Conservation (phyloP, 805 yeast genomes). For the Saccharomycopsis vini region DNA sequence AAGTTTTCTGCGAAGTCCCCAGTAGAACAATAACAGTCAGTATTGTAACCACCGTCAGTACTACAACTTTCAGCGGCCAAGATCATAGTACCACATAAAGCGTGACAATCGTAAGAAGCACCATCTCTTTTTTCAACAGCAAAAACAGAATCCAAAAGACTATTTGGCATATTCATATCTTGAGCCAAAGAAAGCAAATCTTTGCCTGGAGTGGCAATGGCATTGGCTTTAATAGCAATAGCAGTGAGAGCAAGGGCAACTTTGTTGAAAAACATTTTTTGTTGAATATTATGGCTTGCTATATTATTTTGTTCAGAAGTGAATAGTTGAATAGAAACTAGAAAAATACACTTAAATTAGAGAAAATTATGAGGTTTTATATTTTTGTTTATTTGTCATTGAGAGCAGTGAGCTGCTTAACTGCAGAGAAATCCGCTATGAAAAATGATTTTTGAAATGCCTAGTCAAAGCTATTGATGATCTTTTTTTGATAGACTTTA, state of each 20-base stretch:
- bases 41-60: conserved; percentile 21
- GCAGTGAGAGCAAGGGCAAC: conserved; percentile 9
- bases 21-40: conserved; percentile 22
- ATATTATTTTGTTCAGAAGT: no score
- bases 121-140: conserved; percentile 12
- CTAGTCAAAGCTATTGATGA: no score
- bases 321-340: no score
- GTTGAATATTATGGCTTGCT: no score
- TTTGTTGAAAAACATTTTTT: conserved; percentile 3
- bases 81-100: conserved; percentile 28
- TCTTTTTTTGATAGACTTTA: no score
- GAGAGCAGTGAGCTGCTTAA: no score
- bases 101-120: conserved; percentile 28
- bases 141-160: conserved; percentile 11
- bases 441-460: no score
- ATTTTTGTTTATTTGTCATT: no score
- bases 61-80: conserved; percentile 27
- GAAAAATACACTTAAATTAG: no score
- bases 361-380: no score
- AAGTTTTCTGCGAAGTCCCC: conserved; percentile 21
- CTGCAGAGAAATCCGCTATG: no score
- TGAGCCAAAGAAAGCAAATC: conserved; percentile 5
- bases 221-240: conserved; percentile 1
- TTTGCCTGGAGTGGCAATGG: conserved; percentile 11
- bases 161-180: conserved; percentile 4